Base-by-base conservation (phyloP, 208 protist species). In the Trypanosoma platydactyli region DNA sequence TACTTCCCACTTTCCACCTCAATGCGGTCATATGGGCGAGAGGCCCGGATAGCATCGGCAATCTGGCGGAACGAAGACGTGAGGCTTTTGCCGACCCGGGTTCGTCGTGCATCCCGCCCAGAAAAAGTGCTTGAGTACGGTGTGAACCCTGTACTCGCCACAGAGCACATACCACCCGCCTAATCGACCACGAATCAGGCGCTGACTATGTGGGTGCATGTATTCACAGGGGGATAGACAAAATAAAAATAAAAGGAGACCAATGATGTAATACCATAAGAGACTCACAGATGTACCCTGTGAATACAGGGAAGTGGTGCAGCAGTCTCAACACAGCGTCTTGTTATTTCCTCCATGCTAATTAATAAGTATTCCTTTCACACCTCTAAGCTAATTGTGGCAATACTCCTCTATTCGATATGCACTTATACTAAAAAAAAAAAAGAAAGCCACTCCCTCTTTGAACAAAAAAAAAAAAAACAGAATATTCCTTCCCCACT, bases 1-100 rank as follows among this genome's bases (percentile, higher is more conserved):
- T 84, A 84, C 40, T 68, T 71, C n/a, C 79, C 79, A 51, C 51
- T 73, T 50, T 84, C 79, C 35, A 84, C 68, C 50, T 77, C 79
- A 49, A 84, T 78, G 35, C 79, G 64, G 59, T 84, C 79, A 58
- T 75, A 68, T 41, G 74, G 79, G 51, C 71, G 54, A 7, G 79
- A 84, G 38, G 50, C 44, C 24, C 40, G 55, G 52, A 84, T 71
- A 13, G 79, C 79, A 41, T 79, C 79, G n/a, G 70, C 45, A 18
- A 84, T 84, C 46, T 74, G 64, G 38, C 60, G 54, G 49, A 78
- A 84, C 2, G 64, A 25, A 22, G 70, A 67, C 6, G 64, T 73
- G 22, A 74, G 58, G 35, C 68, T 72, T 68, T 70, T 66, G 0
- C 79, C 79, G 1, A 84, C 79, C 44, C 79, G 79, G 12, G 78